These are phyloP conservation scores for Penicillium diatomitis DNA, from an alignment of 495 filamentous ascomycete species.

Conservation along the genomic window DNA sequence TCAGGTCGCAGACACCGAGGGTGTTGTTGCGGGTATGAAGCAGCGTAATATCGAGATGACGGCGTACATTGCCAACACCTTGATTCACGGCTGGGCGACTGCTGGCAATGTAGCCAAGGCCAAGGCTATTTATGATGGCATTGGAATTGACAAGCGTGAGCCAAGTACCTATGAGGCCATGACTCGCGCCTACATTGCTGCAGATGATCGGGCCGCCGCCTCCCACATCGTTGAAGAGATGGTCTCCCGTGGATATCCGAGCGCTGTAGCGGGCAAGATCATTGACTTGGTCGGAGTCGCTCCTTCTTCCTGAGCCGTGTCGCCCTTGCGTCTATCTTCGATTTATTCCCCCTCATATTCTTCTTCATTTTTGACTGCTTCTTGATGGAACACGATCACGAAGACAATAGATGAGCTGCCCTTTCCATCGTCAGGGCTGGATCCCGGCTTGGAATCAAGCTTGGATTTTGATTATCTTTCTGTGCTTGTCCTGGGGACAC, in stretches of 20 bases:
- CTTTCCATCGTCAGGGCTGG: conserved; percentile 28
- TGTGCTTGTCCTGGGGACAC: conserved; percentile 21
- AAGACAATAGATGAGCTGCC: too few species aligned
- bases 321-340: neutral
- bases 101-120: conserved; percentile 75
- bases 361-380: conserved; percentile 5
- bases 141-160: conserved; percentile 70
- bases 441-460: conserved; percentile 20
- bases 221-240: conserved; percentile 80
- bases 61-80: conserved; percentile 94
- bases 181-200: conserved; percentile 84
- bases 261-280: conserved; percentile 85
- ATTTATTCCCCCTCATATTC: neutral
- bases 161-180: conserved; percentile 99
- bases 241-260: conserved; percentile 80
- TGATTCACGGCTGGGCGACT: conserved; percentile 96
- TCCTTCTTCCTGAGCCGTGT: conserved; percentile 15
- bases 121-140: conserved; percentile 63
- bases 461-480: conserved; percentile 10
- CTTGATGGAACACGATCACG: conserved; percentile 2
- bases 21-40: conserved; percentile 65
- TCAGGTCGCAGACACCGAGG: conserved; percentile 64
- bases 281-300: conserved; percentile 68
- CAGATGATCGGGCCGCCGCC: conserved; percentile 67
- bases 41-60: conserved; percentile 70